phyloP scores from a whole-genome alignment of 345 rosid species.

The Citrus mangshanensis region DNA sequence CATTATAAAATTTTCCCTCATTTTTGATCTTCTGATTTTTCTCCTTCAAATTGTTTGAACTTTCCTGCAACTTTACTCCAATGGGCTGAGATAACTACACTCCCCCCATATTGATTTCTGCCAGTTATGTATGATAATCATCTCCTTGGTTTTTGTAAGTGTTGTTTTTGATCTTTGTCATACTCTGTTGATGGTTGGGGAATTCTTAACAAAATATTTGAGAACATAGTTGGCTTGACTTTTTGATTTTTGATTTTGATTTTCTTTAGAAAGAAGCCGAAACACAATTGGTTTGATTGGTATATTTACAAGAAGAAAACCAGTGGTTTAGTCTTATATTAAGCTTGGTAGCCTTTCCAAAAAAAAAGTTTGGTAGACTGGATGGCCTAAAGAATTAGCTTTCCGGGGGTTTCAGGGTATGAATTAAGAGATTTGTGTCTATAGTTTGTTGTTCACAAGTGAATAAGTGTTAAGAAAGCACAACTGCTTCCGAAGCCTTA shows the following conservation, averaged over 20 bases:
- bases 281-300: not conserved
- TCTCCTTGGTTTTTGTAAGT: not conserved
- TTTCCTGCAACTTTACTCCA: not conserved
- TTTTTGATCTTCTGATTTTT: not conserved
- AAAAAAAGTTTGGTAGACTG: not conserved
- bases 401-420: not conserved
- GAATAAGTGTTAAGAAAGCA: not conserved
- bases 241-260: not conserved
- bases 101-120: not conserved
- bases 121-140: not conserved
- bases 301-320: not conserved
- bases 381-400: not conserved
- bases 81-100: not conserved
- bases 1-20: not conserved
- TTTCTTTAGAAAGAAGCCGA: not conserved
- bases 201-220: no score
- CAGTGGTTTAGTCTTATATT: not conserved
- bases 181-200: not conserved
- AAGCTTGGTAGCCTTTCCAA: not conserved
- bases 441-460: not conserved
- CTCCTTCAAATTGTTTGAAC: not conserved
- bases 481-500: not conserved
- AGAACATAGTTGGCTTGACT: not conserved
- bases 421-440: not conserved
- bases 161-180: not conserved